Evolutionary conservation across 2,329 filamentous ascomycete genomes (phyloP).

Genomic region (Nakataea oryzae): DNA sequence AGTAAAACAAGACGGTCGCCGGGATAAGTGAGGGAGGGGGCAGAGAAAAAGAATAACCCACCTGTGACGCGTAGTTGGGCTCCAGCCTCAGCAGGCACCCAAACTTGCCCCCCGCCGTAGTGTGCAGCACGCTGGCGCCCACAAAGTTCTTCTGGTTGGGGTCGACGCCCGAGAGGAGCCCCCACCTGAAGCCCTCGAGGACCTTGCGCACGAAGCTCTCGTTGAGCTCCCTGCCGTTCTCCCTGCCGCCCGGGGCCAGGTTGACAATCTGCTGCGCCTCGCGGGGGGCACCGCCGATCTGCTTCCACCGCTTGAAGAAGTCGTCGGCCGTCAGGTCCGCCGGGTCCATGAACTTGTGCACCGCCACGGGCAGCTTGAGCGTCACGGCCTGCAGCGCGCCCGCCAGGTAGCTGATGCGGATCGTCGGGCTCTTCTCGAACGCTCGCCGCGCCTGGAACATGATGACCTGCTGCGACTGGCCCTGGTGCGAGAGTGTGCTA

Average conservation of each 20-base stretch:
- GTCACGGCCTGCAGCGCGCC: constrained; percentile 89
- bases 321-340: constrained; percentile 81
- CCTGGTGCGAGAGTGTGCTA: constrained; percentile 61
- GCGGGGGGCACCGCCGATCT: constrained; percentile 80
- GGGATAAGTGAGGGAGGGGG: not conserved
- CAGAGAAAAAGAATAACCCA: constrained; percentile 32
- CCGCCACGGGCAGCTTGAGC: constrained; percentile 74
- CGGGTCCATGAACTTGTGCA: constrained; percentile 95
- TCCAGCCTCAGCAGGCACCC: constrained; percentile 89
- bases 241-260: constrained; percentile 36
- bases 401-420: constrained; percentile 87
- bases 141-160: constrained; percentile 92
- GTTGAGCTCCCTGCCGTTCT: constrained; percentile 53
- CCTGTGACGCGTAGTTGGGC: constrained; percentile 86
- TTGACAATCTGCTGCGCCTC: constrained; percentile 86
- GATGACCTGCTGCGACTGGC: constrained; percentile 84
- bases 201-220: constrained; percentile 60
- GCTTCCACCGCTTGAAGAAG: constrained; percentile 99
- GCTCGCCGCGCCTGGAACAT: constrained; percentile 83
- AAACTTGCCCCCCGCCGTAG: constrained; percentile 75
- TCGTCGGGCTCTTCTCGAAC: constrained; percentile 78
- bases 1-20: not conserved
- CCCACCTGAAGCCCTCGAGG: constrained; percentile 83
- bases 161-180: constrained; percentile 74
- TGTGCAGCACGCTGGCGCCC: constrained; percentile 79